Percentiles rank a stretch among this genome's conserved stretches.
phyloP scores from a whole-genome alignment of 768 basidiomycete species.

The Lactarius trivialis region DNA sequence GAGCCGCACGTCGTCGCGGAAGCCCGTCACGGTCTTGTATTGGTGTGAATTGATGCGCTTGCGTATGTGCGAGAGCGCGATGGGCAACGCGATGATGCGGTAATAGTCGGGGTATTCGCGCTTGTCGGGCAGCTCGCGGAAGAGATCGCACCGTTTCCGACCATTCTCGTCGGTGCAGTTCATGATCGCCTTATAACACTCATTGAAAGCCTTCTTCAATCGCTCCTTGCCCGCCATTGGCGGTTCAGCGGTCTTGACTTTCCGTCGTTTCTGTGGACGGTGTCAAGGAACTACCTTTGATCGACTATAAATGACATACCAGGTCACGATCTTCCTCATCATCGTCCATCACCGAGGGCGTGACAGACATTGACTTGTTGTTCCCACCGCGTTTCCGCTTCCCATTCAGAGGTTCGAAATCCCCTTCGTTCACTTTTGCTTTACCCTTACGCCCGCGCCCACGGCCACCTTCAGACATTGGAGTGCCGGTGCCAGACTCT shows the following conservation, averaged over 20 bases:
- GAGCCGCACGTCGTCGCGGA: constrained; percentile 73
- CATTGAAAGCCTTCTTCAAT: constrained; percentile 80
- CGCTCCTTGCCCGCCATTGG: constrained; percentile 55
- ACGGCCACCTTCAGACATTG: constrained; percentile 52
- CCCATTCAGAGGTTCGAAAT: constrained; percentile 36
- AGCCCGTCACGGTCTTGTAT: constrained; percentile 70
- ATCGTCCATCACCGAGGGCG: constrained; percentile 65
- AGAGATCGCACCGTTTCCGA: constrained; percentile 78
- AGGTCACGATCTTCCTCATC: constrained; percentile 70
- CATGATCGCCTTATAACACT: constrained; percentile 67
- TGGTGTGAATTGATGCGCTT: constrained; percentile 59
- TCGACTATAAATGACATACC: constrained; percentile 35
- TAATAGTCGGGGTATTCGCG: constrained; percentile 93
- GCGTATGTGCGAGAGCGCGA: constrained; percentile 80
- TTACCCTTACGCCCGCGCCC: constrained; percentile 49
- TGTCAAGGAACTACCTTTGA: not conserved
- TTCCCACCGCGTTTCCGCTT: constrained; percentile 67
- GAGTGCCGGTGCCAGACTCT: constrained; percentile 56
- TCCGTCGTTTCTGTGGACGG: constrained; percentile 73
- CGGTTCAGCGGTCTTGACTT: constrained; percentile 57
- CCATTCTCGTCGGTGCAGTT: constrained; percentile 66
- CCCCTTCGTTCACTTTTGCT: constrained; percentile 42
- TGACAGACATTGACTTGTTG: constrained; percentile 67
- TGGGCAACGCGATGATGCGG: constrained; percentile 78
- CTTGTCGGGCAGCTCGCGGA: constrained; percentile 79